These are phyloP conservation scores for Botrytis cinerea DNA, from an alignment of 2,329 filamentous ascomycete genomes.

Conservation along the genomic window DNA sequence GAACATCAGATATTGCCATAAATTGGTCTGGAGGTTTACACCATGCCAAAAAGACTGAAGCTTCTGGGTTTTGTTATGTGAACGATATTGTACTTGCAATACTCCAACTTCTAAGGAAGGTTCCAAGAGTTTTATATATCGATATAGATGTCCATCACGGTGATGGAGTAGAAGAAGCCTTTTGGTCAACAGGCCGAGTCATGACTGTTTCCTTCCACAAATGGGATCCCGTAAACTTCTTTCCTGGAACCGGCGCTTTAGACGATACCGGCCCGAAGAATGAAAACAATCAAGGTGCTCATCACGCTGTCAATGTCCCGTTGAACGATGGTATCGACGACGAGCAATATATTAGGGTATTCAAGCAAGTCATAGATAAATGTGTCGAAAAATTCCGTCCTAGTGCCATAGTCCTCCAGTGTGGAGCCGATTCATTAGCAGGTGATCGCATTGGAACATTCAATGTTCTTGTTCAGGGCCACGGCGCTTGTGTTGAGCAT, in stretches of 20 bases:
- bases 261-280: slow-evolving; percentile 82
- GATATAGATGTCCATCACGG: slow-evolving; percentile 93
- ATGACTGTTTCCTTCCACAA: slow-evolving; percentile 97
- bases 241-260: slow-evolving; percentile 86
- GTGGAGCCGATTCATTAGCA: slow-evolving; percentile 90
- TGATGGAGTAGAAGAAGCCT: slow-evolving; percentile 88
- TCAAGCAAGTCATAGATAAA: slow-evolving; percentile 75
- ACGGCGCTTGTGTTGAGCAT: slow-evolving; percentile 87
- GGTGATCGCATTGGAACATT: slow-evolving; percentile 93
- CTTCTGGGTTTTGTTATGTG: slow-evolving; percentile 97
- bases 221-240: slow-evolving; percentile 81
- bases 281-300: slow-evolving; percentile 82
- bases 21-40: slow-evolving; percentile 97
- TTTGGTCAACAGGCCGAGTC: slow-evolving; percentile 85
- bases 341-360: slow-evolving; percentile 82
- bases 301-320: slow-evolving; percentile 88
- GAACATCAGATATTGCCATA: slow-evolving; percentile 91
- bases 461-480: slow-evolving; percentile 93
- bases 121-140: slow-evolving; percentile 88
- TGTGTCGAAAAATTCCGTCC: slow-evolving; percentile 85
- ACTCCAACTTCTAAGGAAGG: slow-evolving; percentile 78
- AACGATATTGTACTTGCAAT: slow-evolving; percentile 97
- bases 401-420: slow-evolving; percentile 88
- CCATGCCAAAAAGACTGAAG: slow-evolving; percentile 92
- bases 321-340: slow-evolving; percentile 90